Percentiles rank a stretch among this genome's conserved stretches.
These are phyloP conservation scores for Chlamydomonas schloesseri DNA, from an alignment of 139 green algal genomes.

Conservation along the genomic window DNA sequence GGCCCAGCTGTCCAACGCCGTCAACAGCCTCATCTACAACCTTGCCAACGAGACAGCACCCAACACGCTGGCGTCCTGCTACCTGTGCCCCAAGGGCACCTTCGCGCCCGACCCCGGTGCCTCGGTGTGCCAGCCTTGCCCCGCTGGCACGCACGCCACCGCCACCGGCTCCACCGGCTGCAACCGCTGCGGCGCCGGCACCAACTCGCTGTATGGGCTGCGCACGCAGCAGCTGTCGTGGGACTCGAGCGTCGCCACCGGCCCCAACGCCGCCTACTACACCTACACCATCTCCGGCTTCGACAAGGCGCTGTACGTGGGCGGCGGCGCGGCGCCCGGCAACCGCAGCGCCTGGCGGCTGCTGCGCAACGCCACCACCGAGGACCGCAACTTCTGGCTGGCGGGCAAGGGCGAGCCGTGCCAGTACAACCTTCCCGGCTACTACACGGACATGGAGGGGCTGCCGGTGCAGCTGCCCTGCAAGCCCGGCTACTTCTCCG, in stretches of 20 bases:
- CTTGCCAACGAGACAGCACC: background rate
- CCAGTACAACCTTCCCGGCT: constrained; percentile 8
- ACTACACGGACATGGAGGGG: constrained; percentile 13
- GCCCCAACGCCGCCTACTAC: background rate
- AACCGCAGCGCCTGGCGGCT: background rate
- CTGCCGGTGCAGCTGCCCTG: constrained; percentile 16
- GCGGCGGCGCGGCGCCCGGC: background rate
- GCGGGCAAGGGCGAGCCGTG: constrained; percentile 21
- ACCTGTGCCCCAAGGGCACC: constrained; percentile 25
- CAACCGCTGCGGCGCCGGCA: constrained; percentile 3
- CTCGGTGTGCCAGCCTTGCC: constrained; percentile 24
- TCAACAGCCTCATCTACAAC: background rate
- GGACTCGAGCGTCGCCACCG: background rate
- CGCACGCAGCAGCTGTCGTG: constrained; percentile 23
- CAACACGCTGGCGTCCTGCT: background rate
- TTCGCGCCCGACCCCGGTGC: background rate
- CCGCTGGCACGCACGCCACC: constrained; percentile 4
- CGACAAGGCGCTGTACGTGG: background rate
- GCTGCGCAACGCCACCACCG: background rate
- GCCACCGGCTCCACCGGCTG: background rate
- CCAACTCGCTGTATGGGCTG: constrained; percentile 1
- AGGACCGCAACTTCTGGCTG: constrained; percentile 9
- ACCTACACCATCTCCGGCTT: constrained; percentile 2
- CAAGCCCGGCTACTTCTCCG: constrained; percentile 19
- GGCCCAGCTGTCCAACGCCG: background rate